Evolutionary conservation across 805 yeast species (phyloP).

Genomic region (Pichia manshurica): DNA sequence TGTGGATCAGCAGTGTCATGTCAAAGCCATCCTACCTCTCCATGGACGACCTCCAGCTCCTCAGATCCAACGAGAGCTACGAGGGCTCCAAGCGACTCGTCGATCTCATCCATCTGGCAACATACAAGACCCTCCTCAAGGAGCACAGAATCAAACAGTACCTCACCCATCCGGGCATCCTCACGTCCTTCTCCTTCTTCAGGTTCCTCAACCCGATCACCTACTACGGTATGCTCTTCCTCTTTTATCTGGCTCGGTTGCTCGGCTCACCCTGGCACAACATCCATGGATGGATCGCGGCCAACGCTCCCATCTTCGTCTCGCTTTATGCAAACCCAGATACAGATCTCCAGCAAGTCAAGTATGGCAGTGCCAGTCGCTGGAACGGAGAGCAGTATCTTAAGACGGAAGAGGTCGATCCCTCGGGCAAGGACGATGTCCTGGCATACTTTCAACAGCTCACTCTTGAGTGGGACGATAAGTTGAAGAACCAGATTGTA

Average conservation of each 20-base stretch:
- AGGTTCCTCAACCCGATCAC: conserved; percentile 72
- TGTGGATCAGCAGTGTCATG: conserved; percentile 86
- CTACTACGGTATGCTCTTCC: conserved; percentile 75
- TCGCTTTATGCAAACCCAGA: conserved; percentile 48
- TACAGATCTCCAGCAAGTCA: conserved; percentile 39
- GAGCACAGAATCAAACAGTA: conserved; percentile 60
- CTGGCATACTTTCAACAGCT: conserved; percentile 53
- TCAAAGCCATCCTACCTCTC: conserved; percentile 71
- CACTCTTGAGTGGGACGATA: conserved; percentile 65
- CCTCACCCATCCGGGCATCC: conserved; percentile 90
- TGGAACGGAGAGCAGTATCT: conserved; percentile 62
- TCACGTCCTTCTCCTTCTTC: conserved; percentile 75
- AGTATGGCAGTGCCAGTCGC: conserved; percentile 69
- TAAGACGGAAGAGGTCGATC: conserved; percentile 48
- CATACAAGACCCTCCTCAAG: conserved; percentile 45
- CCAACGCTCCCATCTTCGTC: conserved; percentile 76
- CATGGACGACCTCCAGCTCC: conserved; percentile 66
- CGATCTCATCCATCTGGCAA: conserved; percentile 74
- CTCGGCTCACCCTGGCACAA: conserved; percentile 87
- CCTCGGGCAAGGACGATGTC: conserved; percentile 64
- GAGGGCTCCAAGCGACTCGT: conserved; percentile 89
- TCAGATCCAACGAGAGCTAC: conserved; percentile 62
- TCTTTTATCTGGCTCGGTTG: conserved; percentile 78
- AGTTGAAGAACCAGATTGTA: conserved; percentile 63
- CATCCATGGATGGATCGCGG: conserved; percentile 82